phyloP scores from a whole-genome alignment of 2,329 filamentous ascomycete species.

The Calonectria ilicicola region DNA sequence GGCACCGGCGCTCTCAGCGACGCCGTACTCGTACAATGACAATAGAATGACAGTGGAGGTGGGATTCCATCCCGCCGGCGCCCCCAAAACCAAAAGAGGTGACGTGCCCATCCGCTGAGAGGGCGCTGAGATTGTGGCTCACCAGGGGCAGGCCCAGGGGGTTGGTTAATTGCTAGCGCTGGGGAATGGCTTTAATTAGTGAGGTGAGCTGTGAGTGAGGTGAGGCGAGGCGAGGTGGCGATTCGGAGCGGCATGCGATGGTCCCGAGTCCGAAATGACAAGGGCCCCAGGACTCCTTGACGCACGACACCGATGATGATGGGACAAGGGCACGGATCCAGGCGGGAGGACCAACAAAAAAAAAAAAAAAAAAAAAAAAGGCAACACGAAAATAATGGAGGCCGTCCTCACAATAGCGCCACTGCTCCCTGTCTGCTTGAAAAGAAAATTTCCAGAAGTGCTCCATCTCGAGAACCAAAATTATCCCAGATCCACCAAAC shows the following conservation, averaged over 20 bases:
- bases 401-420: not conserved
- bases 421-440: not conserved
- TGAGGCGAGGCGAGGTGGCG: constrained; percentile 9
- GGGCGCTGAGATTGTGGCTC: not conserved
- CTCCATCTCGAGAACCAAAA: not conserved
- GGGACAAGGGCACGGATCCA: constrained; percentile 7
- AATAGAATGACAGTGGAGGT: not conserved
- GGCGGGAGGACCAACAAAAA: not conserved
- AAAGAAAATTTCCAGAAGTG: constrained; percentile 19
- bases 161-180: constrained; percentile 1
- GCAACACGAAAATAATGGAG: constrained; percentile 1
- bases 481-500: constrained; percentile 3
- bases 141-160: not conserved
- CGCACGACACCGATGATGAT: constrained; percentile 8
- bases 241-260: not conserved
- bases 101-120: not conserved
- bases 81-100: not conserved
- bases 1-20: not conserved
- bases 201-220: constrained; percentile 2
- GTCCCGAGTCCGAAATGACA: not conserved
- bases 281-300: not conserved
- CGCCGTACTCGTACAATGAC: constrained; percentile 8
- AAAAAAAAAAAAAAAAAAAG: not conserved
- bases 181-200: constrained; percentile 4
- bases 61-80: not conserved